Percentiles rank a stretch among this genome's conserved stretches.
These are phyloP conservation scores for Tricholoma saponaceum DNA, from an alignment of 768 basidiomycete species.

Conservation along the genomic window DNA sequence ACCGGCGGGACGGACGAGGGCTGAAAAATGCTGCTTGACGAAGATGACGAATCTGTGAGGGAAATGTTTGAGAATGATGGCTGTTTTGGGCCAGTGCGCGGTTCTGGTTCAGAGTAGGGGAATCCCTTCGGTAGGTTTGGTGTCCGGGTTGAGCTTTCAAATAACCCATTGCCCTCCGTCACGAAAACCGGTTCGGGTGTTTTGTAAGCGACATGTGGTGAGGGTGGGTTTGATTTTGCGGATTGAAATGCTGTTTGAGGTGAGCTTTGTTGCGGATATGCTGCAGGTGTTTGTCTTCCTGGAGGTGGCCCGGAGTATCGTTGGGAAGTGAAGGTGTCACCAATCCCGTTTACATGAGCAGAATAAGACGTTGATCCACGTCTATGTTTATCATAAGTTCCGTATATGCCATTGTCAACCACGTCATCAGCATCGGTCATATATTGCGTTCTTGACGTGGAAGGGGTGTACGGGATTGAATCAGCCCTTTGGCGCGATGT, in stretches of 20 bases:
- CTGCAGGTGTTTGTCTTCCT: conserved; percentile 2
- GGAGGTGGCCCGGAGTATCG: not conserved
- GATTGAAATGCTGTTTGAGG: conserved; percentile 12
- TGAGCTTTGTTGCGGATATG: conserved; percentile 8
- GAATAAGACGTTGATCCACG: not conserved
- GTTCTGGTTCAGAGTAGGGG: conserved; percentile 9
- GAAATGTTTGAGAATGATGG: not conserved
- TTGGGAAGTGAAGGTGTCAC: not conserved
- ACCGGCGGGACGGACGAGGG: not conserved
- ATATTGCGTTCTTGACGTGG: conserved; percentile 2
- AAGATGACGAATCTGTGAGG: not conserved
- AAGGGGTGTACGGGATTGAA: conserved; percentile 3
- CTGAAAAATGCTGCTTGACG: not conserved
- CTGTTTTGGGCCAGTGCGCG: not conserved
- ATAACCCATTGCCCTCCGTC: conserved; percentile 11
- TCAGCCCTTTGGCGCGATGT: conserved; percentile 4
- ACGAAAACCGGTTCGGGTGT: conserved; percentile 9
- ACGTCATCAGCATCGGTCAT: not conserved
- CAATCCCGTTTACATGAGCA: not conserved
- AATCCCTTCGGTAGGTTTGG: conserved; percentile 14
- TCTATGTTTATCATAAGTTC: not conserved
- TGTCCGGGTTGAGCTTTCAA: conserved; percentile 9
- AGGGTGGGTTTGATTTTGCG: conserved; percentile 12
- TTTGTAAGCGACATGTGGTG: conserved; percentile 6
- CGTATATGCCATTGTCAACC: conserved; percentile 6